Conservation (phyloP, 768 basidiomycete genomes). For the Pholiota molesta region DNA sequence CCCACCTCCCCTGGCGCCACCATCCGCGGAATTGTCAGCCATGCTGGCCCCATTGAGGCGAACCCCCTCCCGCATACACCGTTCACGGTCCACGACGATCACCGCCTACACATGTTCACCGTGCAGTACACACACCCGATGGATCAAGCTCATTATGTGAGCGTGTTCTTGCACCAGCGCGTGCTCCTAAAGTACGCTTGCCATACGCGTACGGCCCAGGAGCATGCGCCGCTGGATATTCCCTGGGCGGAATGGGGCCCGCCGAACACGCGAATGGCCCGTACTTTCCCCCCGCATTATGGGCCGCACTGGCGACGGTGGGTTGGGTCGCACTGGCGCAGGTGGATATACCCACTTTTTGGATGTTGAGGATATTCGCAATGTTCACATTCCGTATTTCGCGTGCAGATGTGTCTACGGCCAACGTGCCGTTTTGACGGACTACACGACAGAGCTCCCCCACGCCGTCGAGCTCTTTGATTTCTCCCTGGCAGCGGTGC, state of each 20-base stretch:
- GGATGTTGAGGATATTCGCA: no score
- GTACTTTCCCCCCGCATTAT: neutral
- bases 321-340: neutral
- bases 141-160: neutral
- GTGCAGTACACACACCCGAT: neutral
- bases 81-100: neutral
- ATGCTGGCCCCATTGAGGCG: slow-evolving; percentile 3
- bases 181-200: neutral
- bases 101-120: slow-evolving; percentile 3
- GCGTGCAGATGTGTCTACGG: neutral
- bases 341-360: neutral
- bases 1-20: neutral
- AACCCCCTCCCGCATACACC: neutral
- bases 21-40: neutral
- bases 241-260: slow-evolving; percentile 4
- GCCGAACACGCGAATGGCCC: neutral
- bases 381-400: neutral
- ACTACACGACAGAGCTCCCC: no score
- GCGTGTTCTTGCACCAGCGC: neutral
- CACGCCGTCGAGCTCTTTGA: no score
- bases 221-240: neutral
- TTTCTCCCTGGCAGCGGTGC: no score
- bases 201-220: no score
- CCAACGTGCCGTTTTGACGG: neutral
- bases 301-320: neutral